Evolutionary conservation across 371 early-diverging fungal species (phyloP).

Genomic region (Syncephalastrum racemosum): DNA sequence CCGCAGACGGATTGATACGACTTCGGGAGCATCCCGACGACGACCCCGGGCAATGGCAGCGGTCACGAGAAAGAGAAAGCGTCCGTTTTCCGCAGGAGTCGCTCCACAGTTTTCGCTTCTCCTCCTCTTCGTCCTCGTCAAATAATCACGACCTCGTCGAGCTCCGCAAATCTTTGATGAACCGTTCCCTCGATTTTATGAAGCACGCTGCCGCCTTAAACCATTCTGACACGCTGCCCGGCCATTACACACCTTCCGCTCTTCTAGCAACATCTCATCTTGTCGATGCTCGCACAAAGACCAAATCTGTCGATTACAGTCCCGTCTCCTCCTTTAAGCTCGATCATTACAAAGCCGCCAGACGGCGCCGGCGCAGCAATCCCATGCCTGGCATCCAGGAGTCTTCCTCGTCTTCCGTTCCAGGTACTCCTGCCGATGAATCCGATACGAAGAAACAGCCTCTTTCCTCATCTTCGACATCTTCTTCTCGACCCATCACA

Average conservation of each 20-base stretch:
- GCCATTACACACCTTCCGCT: slow-evolving; percentile 11
- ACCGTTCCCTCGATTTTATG: slow-evolving; percentile 49
- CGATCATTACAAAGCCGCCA: slow-evolving; percentile 12
- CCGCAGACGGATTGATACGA: slow-evolving; percentile 35
- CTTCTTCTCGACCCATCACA: slow-evolving; percentile 9
- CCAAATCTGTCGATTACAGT: slow-evolving; percentile 21
- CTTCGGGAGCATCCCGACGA: slow-evolving; percentile 25
- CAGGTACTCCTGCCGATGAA: slow-evolving; percentile 1
- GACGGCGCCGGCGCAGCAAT: slow-evolving; percentile 19
- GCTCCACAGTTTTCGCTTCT: slow-evolving; percentile 56
- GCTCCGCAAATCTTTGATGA: slow-evolving; percentile 43
- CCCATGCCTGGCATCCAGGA: slow-evolving; percentile 21
- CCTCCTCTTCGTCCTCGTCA: slow-evolving; percentile 24
- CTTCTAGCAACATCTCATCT: neutral
- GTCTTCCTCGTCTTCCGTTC: neutral
- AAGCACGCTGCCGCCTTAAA: slow-evolving; percentile 23
- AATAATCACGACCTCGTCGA: slow-evolving; percentile 28
- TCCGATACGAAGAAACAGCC: neutral
- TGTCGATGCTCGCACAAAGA: slow-evolving; percentile 12
- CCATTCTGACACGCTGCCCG: slow-evolving; percentile 24
- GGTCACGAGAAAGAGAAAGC: slow-evolving; percentile 27
- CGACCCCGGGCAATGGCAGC: slow-evolving; percentile 8
- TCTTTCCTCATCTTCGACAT: slow-evolving; percentile 4
- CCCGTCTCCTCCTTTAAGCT: slow-evolving; percentile 13
- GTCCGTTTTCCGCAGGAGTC: slow-evolving; percentile 54